Evolutionary conservation across 106 monocot species (phyloP), one percentile per base, ranked within the genome.

Genomic region (Dioscorea alata): DNA sequence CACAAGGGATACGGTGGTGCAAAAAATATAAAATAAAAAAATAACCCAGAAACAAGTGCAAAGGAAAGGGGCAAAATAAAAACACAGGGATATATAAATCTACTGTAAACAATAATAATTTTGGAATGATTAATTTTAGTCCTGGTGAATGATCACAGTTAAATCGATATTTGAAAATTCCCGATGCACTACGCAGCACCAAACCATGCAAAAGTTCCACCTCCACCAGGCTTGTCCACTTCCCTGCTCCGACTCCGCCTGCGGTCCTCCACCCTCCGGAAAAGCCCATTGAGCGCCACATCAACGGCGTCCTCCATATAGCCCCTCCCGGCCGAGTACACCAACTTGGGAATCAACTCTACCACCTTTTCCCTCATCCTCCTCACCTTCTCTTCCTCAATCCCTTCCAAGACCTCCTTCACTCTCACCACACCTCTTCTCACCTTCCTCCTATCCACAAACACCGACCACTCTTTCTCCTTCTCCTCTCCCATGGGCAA

Each of bases 301-400:
- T 95, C 95, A 28, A 91, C 82, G 18, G 91, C 95, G 52, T 95
- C 95, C 34, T 64, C 64, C 69, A 73, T 57, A 14, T 85, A 65
- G 25, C 88, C 42, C 21, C 59, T 69, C 50, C 68, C 60, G 18
- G 59, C 71, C 2, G 79, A 79, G 58, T 96, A 96, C 21, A 96
- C 75, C 75, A 96, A 51, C 67, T 68, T 75, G 35, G 91, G 91
- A 28, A 95, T 76, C 85, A 91, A 56, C 50, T 66, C 71, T 34
- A 95, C 86, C 63, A 95, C 91, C 70, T 49, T 74, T 66, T 89
- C 86, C 75, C 91, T 83, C 95, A 95, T 95, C 74, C 66, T 78
- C 73, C 74, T 79, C 73, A 74, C 71, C 68, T 67, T 84, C 73
- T 86, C 84, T 71, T 77, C 84, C 16, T 84, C 80, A 12, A 91